A percentile compares a stretch with the other conserved stretches of the same genome.
phyloP scores from a whole-genome alignment of 108 stramenopile genomes.

The Stephanodiscus minutulus region DNA sequence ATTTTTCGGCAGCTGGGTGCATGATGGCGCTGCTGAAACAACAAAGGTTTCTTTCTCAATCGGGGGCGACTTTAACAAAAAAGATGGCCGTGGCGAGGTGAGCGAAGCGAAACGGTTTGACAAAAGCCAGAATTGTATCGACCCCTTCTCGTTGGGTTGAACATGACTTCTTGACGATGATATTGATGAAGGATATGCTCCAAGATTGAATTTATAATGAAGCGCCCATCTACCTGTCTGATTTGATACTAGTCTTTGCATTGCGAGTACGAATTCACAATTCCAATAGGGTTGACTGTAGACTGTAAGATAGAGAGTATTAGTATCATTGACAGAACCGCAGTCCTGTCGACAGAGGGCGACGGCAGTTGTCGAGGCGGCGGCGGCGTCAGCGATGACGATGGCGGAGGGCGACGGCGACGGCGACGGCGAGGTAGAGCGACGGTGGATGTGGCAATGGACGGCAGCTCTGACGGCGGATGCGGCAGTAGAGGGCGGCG shows the following conservation, averaged over 20 bases:
- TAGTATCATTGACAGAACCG: no score
- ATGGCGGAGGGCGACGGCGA: no score
- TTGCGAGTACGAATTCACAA: neutral
- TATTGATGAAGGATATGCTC: neutral
- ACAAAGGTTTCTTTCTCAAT: neutral
- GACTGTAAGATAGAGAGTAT: no score
- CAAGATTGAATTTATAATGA: neutral
- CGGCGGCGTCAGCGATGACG: no score
- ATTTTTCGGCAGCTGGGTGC: neutral
- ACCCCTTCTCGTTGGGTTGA: neutral
- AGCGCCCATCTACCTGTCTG: neutral
- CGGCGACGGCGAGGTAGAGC: no score
- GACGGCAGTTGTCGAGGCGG: no score
- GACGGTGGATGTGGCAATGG: no score
- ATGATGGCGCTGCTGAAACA: neutral
- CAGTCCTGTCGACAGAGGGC: no score
- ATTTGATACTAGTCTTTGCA: neutral
- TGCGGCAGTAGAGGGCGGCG: no score
- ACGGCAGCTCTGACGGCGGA: no score
- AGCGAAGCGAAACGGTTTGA: neutral
- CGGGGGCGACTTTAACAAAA: neutral
- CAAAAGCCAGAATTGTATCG: neutral
- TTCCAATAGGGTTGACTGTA: no score
- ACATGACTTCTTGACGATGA: neutral
- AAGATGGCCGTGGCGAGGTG: neutral